Evolutionary conservation across 2,329 filamentous ascomycete species (phyloP), one percentile per base, ranked within the genome.

Genomic region (Alternaria rosae): DNA sequence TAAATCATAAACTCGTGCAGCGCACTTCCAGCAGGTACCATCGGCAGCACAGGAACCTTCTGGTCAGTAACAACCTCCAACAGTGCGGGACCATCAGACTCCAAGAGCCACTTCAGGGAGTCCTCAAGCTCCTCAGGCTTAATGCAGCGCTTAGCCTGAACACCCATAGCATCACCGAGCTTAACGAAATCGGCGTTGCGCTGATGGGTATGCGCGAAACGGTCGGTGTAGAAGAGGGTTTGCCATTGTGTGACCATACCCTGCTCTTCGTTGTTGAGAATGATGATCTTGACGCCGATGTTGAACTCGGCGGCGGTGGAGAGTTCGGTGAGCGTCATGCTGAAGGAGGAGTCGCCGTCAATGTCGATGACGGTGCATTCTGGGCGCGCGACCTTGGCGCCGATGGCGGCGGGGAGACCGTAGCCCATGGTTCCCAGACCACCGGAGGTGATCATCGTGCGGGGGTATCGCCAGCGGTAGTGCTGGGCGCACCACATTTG

Each of bases 211-310:
- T 97, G 94, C 35, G 93, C 87, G 80, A 89, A 98, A 71, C 94
- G 89, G 77, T 97, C 93, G 80, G 97, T 91, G 83, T 97, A 98
- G 84, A 98, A 98, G 69, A 98, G 88, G 73, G 93, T 94, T 82
- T 98, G 94, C 94, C 94, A 98, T 83, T 97, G 94, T 1, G 94
- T 97, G 44, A 98, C 94, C 94, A 98, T 98, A 56, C 94, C 94
- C 82, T 97, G 94, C 82, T 98, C 93, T 80, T 97, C 93, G 81
- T 97, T 99, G 85, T 98, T 98, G 58, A 99, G 82, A 25, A 98
- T 86, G 71, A 98, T 93, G 63, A 98, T 87, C 87, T 98, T 98
- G 80, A 97, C 90, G 68, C 92, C 94, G 79, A 98, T 97, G 83
- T 95, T 92, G 85, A 98, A 98, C 82, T 99, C 94, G 9, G 92